Base-by-base conservation (phyloP, 805 yeast species). In the Candida patagonica region DNA sequence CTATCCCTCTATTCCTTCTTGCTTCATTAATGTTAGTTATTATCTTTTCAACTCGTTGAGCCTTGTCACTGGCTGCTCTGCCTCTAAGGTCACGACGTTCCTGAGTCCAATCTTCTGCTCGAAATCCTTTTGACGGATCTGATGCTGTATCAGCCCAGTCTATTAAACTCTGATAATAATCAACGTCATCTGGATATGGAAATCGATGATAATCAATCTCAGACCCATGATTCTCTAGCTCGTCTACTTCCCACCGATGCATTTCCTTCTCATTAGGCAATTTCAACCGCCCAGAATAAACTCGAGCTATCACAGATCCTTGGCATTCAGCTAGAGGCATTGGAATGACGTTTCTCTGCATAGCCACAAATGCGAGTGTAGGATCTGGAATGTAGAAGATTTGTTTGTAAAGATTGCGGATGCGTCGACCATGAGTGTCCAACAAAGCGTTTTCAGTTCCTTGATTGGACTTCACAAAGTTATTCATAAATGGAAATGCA, bases 301-400 rank as follows among this genome's bases (percentile, higher is more conserved):
- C 74, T 42, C 86, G 66, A 2, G 82, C 73, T 23, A 82, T 62
- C 52, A 78, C 69, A 6, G 77, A 66, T 0, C 81, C 85, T 53
- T 83, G 92, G 36, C 73, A 62, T 50, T 73, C 78, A 2, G 55
- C 49, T n/a, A 50, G 29, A 2, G 61, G 62, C 47, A 57, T 45
- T 4, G 63, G 65, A 22, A 55, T 50, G 8, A 58, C 50, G 40
- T 48, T 46, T 41, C 49, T 49, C 33, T 50, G 51, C 12, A 78
- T 59, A 1, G 82, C 79, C 26, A 80, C 67, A 25, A 81, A 67
- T 0, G 77, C 76, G 24, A 85, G 51, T 1, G 81, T 70, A 0
- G 88, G 85, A 45, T 80, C 82, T 15, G 65, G 58, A 22, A 67
- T 65, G 50, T 72, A 71, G 34, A 80, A 61, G 12, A 45, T 20